A percentile compares a stretch with the other conserved stretches of the same genome.
Conservation (phyloP, 305 asterid genomes). For the Fraxinus xanthoxyloides region DNA sequence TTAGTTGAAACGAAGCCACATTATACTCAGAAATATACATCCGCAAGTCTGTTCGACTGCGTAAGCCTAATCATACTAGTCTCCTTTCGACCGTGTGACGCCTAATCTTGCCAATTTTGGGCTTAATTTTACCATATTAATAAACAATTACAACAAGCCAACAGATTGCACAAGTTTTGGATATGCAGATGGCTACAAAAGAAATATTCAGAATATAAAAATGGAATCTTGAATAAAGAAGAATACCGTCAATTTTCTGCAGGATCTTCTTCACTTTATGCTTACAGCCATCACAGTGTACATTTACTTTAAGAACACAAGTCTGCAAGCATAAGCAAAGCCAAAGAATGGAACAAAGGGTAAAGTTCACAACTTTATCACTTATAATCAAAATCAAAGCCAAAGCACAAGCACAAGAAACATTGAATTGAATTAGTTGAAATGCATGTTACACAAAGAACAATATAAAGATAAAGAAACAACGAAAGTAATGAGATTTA, state of each 20-base stretch:
- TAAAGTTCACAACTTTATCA: constrained; percentile 42
- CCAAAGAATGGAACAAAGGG: constrained; percentile 37
- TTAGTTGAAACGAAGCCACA: background rate
- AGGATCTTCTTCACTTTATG: constrained; percentile 90
- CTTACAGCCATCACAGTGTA: constrained; percentile 98
- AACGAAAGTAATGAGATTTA: constrained; percentile 10
- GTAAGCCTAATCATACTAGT: too few relatives aligned
- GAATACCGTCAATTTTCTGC: constrained; percentile 92
- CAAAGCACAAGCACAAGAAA: constrained; percentile 13
- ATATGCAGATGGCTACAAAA: background rate
- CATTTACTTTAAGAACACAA: constrained; percentile 95
- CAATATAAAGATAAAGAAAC: background rate
- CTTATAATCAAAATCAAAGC: constrained; percentile 17
- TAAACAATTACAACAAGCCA: background rate
- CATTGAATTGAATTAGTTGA: constrained; percentile 4
- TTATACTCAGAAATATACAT: background rate
- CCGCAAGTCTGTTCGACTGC: background rate
- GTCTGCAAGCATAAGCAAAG: constrained; percentile 85
- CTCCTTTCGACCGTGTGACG: background rate
- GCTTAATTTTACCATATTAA: background rate
- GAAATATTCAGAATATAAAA: constrained; percentile 9
- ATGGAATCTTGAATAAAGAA: constrained; percentile 24
- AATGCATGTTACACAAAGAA: background rate
- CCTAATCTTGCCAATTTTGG: background rate
- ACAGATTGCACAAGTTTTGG: background rate